phyloP scores from a whole-genome alignment of 139 green algal genomes.

The Chlorella sp. region DNA sequence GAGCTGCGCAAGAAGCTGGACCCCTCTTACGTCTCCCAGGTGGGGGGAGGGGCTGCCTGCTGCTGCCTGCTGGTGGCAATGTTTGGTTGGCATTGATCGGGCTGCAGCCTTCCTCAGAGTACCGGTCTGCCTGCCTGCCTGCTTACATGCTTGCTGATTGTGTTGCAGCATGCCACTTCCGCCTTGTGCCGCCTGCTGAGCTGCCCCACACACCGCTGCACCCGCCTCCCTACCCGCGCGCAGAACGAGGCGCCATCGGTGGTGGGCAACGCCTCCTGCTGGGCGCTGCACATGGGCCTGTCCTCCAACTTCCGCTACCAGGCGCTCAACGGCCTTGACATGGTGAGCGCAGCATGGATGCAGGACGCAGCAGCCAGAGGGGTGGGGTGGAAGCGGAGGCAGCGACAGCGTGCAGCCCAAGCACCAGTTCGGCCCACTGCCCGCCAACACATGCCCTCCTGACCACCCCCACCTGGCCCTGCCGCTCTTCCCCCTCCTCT shows the following conservation, averaged over 20 bases:
- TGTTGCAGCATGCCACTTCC: too few species aligned
- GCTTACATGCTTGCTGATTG: too few species aligned
- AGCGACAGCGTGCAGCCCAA: neutral
- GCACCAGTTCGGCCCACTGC: neutral
- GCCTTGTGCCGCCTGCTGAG: neutral
- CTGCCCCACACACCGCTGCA: neutral
- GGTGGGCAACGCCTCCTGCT: constrained; percentile 87
- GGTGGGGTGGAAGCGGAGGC: neutral
- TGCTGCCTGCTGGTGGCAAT: too few species aligned
- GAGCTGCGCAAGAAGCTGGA: constrained; percentile 72
- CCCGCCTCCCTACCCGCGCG: neutral
- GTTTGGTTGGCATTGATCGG: too few species aligned
- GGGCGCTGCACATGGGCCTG: constrained; percentile 95
- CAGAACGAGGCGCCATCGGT: constrained; percentile 89
- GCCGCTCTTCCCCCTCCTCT: neutral
- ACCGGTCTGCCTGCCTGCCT: too few species aligned
- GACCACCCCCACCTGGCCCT: neutral
- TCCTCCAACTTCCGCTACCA: constrained; percentile 96
- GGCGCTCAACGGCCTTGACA: constrained; percentile 92
- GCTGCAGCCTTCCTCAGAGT: too few species aligned
- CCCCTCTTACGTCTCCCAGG: constrained; percentile 63
- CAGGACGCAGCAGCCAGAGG: neutral
- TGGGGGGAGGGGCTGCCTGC: neutral
- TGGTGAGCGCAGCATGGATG: constrained; percentile 45
- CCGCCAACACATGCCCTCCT: neutral